phyloP scores from a whole-genome alignment of 108 stramenopile genomes.

The Cyclotella cryptica region DNA sequence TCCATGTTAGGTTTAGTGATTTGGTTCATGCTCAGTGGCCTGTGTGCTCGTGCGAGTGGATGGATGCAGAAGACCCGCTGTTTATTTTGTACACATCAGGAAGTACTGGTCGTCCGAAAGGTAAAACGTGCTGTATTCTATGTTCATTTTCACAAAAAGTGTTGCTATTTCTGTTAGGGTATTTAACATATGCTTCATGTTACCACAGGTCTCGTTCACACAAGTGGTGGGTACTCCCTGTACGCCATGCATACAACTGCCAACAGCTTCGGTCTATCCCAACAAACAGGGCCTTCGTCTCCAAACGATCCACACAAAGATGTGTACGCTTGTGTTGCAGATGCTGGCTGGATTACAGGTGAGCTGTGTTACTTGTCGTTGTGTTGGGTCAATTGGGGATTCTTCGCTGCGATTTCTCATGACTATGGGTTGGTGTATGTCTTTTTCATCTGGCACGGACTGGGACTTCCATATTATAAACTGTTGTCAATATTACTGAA shows the following conservation, averaged over 20 bases:
- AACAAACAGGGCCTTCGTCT: slow-evolving; percentile 44
- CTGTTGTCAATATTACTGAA: too few species aligned
- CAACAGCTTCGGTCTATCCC: slow-evolving; percentile 75
- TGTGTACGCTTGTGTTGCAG: slow-evolving; percentile 97
- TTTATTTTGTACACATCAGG: slow-evolving; percentile 99
- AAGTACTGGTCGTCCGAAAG: slow-evolving; percentile 96
- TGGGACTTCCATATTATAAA: too few species aligned
- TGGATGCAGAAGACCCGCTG: slow-evolving; percentile 93
- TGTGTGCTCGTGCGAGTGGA: slow-evolving; percentile 79
- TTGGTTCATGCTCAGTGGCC: slow-evolving; percentile 64
- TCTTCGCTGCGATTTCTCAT: too few species aligned
- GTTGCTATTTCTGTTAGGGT: too few species aligned
- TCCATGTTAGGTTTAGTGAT: slow-evolving; percentile 65
- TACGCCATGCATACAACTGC: slow-evolving; percentile 89
- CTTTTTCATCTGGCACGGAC: too few species aligned
- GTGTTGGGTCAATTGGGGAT: too few species aligned
- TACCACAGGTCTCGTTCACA: slow-evolving; percentile 81
- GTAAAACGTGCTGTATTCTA: slow-evolving; percentile 6
- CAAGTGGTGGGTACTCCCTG: slow-evolving; percentile 94
- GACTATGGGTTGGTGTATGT: too few species aligned
- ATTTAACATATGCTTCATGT: slow-evolving; percentile 1
- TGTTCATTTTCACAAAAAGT: too few species aligned
- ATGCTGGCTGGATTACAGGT: slow-evolving; percentile 95
- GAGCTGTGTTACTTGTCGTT: too few species aligned
- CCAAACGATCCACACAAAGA: slow-evolving; percentile 55